Base-by-base conservation (phyloP, 2,329 filamentous ascomycete genomes). In the Trichoderma asperellum region DNA sequence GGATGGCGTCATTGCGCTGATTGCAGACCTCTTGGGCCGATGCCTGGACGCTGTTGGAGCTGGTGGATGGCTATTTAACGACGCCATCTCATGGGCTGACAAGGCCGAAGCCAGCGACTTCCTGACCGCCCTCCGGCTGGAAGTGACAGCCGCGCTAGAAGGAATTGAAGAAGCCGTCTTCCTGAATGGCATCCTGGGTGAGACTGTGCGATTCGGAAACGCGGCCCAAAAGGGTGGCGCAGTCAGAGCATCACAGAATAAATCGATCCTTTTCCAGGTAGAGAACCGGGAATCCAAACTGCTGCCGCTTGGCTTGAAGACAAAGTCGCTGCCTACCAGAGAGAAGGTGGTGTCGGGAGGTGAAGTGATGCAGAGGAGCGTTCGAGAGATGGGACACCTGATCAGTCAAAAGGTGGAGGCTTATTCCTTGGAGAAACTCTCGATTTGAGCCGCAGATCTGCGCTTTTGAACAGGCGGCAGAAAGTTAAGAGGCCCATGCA, bases 361-460 rank as follows among this genome's bases (percentile, higher is more conserved):
- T 21, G 91, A 93, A 81, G 83, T 93, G 52, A 85, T 89, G 71
- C 83, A 87, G 77, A 87, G 92, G 73, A 93, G 85, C 74, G 84
- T 83, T 74, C 85, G 93, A 79, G 91, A 97, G 81, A 89, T 90
- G 70, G 92, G 92, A 21, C 88, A 92, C 79, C 81, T 96, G 78
- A 88, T 91, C 76, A 93, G 91, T 77, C 91, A 92, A 81, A 90
- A 90, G 77, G 91, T 94, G 71, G 92, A 91, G 68, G 88, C 90
- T 73, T 97, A 97, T 81, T 93, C 92, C 58, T 86, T 95, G 73
- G 93, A 97, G 82, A 88, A 89, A 80, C 89, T 97, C 74, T 80
- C 86, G 64, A 83, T 93, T 75, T 93, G 85, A 82, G 71, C 76
- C 72, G 70, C 71, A 68, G 52, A 29, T 62, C 4, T 11, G 27